These are phyloP conservation scores for Avena atlantica DNA, from an alignment of 176 grass and related monocot genomes.

Conservation along the genomic window DNA sequence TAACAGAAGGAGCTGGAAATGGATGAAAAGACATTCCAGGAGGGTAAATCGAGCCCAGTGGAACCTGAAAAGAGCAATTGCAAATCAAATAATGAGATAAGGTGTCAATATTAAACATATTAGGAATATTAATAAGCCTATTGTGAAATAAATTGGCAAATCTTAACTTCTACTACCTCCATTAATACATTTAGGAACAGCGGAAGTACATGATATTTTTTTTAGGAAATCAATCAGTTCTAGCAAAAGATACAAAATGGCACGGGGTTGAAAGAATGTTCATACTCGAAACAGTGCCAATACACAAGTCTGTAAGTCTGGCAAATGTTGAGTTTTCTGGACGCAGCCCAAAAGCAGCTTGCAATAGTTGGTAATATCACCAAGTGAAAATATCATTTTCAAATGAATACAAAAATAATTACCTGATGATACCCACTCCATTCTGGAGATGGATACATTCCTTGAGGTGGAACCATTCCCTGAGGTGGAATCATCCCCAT, in stretches of 20 bases:
- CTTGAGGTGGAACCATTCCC: conserved; percentile 72
- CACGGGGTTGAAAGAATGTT: neutral
- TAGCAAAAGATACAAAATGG: neutral
- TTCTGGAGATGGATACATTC: conserved; percentile 64
- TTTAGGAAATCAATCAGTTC: conserved; percentile 13
- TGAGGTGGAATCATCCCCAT: conserved; percentile 72
- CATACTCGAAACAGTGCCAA: neutral
- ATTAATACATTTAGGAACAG: too few relatives aligned
- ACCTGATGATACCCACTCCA: conserved; percentile 89
- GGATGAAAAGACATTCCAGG: conserved; percentile 56
- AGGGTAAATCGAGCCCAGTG: conserved; percentile 68
- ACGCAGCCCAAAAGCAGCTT: neutral
- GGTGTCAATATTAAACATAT: conserved; percentile 1
- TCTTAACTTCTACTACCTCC: neutral
- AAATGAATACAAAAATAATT: conserved; percentile 30
- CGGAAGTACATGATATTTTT: neutral
- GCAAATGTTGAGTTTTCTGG: conserved; percentile 9
- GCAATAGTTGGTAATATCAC: conserved; percentile 2
- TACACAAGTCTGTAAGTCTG: conserved; percentile 18
- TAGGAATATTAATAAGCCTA: neutral
- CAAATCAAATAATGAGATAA: conserved; percentile 34
- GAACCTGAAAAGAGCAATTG: conserved; percentile 56
- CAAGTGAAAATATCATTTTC: conserved; percentile 17
- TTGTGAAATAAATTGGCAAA: neutral
- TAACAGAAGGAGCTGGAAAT: conserved; percentile 60